phyloP scores from a whole-genome alignment of 805 yeast species.

The Starmera dryadoides region DNA sequence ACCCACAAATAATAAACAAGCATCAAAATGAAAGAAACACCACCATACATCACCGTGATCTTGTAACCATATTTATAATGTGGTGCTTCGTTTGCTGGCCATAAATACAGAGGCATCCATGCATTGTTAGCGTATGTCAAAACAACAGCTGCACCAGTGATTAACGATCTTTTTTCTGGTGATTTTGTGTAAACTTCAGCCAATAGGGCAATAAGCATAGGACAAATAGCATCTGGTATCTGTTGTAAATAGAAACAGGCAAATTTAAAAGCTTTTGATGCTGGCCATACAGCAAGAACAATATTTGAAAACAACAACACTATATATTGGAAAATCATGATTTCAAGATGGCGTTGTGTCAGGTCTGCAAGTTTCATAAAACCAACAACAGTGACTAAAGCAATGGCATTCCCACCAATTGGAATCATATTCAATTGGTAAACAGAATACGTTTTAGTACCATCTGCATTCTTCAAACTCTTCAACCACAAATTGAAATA shows the following conservation, averaged over 20 bases:
- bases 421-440: neutral
- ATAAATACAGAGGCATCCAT: slow-evolving; percentile 30
- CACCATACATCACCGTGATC: neutral
- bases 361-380: neutral
- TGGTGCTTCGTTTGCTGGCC: slow-evolving; percentile 36
- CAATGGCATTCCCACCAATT: neutral
- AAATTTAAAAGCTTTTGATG: neutral
- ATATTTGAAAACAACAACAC: slow-evolving; percentile 1
- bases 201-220: neutral
- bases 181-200: slow-evolving; percentile 15
- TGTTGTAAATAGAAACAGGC: neutral
- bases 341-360: neutral
- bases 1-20: neutral
- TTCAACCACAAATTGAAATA: slow-evolving; percentile 12
- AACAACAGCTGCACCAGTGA: slow-evolving; percentile 31
- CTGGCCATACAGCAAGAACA: slow-evolving; percentile 1
- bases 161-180: slow-evolving; percentile 29
- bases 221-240: neutral
- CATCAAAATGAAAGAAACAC: neutral
- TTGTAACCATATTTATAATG: slow-evolving; percentile 25
- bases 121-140: slow-evolving; percentile 34
- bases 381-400: neutral
- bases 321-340: neutral
- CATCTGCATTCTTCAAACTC: slow-evolving; percentile 9
- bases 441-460: neutral